Evolutionary conservation across 1,284 basidiomycete species (phyloP).

Genomic region (Leccinum holopus): DNA sequence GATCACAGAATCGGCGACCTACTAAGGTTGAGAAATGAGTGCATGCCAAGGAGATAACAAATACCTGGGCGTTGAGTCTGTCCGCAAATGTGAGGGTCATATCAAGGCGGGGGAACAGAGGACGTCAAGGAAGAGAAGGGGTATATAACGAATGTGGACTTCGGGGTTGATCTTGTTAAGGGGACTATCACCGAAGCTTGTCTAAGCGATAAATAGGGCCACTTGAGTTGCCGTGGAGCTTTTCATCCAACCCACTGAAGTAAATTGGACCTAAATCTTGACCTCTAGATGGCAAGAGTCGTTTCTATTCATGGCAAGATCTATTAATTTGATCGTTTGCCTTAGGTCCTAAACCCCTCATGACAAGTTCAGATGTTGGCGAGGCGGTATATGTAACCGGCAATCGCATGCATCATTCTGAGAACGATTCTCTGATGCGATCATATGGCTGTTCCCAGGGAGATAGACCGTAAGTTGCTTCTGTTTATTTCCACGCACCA

Average conservation of each 20-base stretch:
- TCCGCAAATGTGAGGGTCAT: conserved; percentile 43
- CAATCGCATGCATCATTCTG: conserved; percentile 20
- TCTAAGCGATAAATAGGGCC: neutral
- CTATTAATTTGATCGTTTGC: neutral
- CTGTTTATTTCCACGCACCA: conserved; percentile 12
- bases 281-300: neutral
- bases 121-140: conserved; percentile 12
- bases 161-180: neutral
- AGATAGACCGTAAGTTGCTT: conserved; percentile 25
- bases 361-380: conserved; percentile 12
- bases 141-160: conserved; percentile 23
- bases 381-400: conserved; percentile 11
- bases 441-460: conserved; percentile 23
- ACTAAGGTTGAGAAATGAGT: conserved; percentile 4
- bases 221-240: neutral
- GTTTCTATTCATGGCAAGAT: neutral
- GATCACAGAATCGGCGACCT: conserved; percentile 69
- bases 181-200: neutral
- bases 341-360: neutral
- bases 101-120: conserved; percentile 14
- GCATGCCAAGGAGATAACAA: neutral
- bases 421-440: conserved; percentile 13
- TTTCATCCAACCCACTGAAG: neutral
- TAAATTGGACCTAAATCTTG: neutral
- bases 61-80: conserved; percentile 43